Evolutionary conservation across 2,329 filamentous ascomycete species (phyloP).

Genomic region (Chaetomiaceae sp.): DNA sequence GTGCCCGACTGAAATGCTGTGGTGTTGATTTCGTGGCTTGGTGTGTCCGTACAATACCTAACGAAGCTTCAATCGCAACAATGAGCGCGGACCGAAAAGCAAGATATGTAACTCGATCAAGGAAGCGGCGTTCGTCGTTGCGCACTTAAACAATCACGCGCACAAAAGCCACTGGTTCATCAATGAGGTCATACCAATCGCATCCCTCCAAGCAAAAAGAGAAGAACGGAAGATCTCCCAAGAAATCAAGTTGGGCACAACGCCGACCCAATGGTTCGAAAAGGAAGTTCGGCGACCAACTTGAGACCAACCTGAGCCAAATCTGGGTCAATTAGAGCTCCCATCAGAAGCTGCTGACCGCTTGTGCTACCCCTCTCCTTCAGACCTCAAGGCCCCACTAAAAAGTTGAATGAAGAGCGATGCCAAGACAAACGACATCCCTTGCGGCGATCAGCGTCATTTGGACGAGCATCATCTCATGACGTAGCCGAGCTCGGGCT

Average conservation of each 20-base stretch:
- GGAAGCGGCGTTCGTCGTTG: neutral
- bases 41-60: neutral
- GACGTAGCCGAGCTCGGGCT: conserved; percentile 12
- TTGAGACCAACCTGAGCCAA: neutral
- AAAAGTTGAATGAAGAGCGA: neutral
- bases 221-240: too few relatives aligned
- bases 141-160: too few relatives aligned
- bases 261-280: neutral
- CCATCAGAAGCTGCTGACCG: too few relatives aligned
- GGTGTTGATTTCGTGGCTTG: neutral
- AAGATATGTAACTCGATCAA: too few relatives aligned
- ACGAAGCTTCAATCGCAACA: too few relatives aligned
- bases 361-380: too few relatives aligned
- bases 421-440: neutral
- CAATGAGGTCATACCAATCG: conserved; percentile 10
- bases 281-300: neutral
- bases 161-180: neutral
- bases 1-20: neutral
- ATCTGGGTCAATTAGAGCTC: neutral
- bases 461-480: conserved; percentile 4
- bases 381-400: neutral
- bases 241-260: conserved; percentile 11
- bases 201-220: neutral
- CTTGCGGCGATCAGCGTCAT: conserved; percentile 8
- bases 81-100: too few relatives aligned